Evolutionary conservation across 108 stramenopile species (phyloP), one percentile per base, ranked within the genome.

Genomic region (Schizochytrium sp.): DNA sequence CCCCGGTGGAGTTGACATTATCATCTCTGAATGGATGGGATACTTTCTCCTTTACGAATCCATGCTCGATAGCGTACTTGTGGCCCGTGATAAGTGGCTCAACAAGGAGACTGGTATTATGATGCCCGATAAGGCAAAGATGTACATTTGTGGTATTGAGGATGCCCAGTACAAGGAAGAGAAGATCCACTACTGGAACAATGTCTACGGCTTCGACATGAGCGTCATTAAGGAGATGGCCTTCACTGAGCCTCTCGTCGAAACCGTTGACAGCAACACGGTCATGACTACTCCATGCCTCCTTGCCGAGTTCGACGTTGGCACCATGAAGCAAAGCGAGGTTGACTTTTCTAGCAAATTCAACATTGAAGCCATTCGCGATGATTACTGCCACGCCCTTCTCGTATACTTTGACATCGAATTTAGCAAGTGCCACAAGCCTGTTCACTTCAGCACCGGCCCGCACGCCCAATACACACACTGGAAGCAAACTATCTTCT

Each of bases 151-250:
- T 69, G 98, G 93, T 2, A 90, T 97, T 38, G 98, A 98, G 91
- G 97, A 98, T 92, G 97, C 93, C 57, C 92, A 93, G 91, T 94
- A 94, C 92, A 90, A 87, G 59, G 90, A 91, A 0, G 93, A 94
- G 58, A 94, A 94, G 89, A 92, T 94, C 60, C 89, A 93, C 89
- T 94, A 97, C 89, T 99, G 98, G 98, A 91, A 96, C 40, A 91
- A 97, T 91, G 98, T 99, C 17, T 98, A 98, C 91, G 98, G 98
- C 17, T 98, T 99, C 89, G 96, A 99, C 91, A 98, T 99, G 97
- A 94, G 94, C 87, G 91, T 94, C 55, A 95, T 99, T 89, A 95
- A 95, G 87, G 94, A 96, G n/a, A 93, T 97, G 49, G 98, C 98
- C 4, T 72, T 98, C 61, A 92, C 87, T 72, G 98, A 99, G 89